Percentiles rank a stretch among this genome's conserved stretches.
Evolutionary conservation across 2,329 filamentous ascomycete species (phyloP).

Genomic region (Cytospora leucostoma): DNA sequence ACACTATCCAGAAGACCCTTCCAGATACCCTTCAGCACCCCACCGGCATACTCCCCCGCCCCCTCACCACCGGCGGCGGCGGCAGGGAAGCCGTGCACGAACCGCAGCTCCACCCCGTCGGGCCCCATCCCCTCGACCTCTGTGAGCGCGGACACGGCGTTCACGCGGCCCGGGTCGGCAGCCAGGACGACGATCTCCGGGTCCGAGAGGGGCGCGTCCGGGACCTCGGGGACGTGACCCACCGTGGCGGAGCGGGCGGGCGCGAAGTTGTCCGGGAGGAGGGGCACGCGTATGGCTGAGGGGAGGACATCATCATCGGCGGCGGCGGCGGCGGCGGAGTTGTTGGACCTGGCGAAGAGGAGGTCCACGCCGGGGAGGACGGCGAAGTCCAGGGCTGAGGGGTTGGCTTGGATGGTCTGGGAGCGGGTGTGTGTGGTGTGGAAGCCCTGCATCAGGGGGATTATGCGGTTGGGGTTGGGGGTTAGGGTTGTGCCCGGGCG

Average conservation of each 20-base stretch:
- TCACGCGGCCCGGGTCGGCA: slow-evolving; percentile 54
- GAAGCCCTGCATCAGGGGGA: slow-evolving; percentile 67
- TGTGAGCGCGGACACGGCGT: slow-evolving; percentile 53
- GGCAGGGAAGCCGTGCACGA: slow-evolving; percentile 44
- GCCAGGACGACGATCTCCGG: slow-evolving; percentile 59
- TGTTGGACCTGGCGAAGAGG: slow-evolving; percentile 22
- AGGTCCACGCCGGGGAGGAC: slow-evolving; percentile 51
- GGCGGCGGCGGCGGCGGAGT: slow-evolving; percentile 29
- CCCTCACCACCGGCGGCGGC: slow-evolving; percentile 30
- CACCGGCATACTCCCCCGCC: slow-evolving; percentile 37
- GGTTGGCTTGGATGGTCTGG: slow-evolving; percentile 35
- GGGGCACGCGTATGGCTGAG: slow-evolving; percentile 53
- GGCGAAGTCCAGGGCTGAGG: slow-evolving; percentile 52
- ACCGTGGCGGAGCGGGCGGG: slow-evolving; percentile 43
- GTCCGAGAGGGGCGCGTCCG: slow-evolving; percentile 43
- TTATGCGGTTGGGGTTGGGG: slow-evolving; percentile 43
- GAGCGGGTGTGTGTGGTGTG: slow-evolving; percentile 46
- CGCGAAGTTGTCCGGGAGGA: slow-evolving; percentile 61
- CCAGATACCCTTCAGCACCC: slow-evolving; percentile 58
- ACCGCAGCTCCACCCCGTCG: slow-evolving; percentile 58
- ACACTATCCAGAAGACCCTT: slow-evolving; percentile 58
- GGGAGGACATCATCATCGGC: slow-evolving; percentile 41
- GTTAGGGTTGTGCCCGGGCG: slow-evolving; percentile 40
- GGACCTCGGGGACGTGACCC: slow-evolving; percentile 46
- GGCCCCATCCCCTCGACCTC: slow-evolving; percentile 61